phyloP scores from a whole-genome alignment of 2,329 filamentous ascomycete species.

The Hypoxylon sp. region DNA sequence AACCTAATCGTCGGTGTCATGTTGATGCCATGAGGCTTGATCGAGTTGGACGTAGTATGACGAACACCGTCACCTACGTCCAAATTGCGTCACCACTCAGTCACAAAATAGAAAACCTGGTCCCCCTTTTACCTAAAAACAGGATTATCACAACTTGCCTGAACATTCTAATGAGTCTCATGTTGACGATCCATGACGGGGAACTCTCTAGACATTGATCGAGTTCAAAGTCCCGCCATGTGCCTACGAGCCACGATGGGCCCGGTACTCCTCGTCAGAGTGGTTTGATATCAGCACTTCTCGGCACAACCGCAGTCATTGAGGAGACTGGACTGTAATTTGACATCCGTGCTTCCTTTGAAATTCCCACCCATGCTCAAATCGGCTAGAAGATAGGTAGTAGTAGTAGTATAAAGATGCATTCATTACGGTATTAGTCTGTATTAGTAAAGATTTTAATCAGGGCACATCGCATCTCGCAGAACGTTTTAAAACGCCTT shows the following conservation, averaged over 20 bases:
- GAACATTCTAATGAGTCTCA: slow-evolving; percentile 11
- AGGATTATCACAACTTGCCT: not conserved
- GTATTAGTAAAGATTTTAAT: slow-evolving; percentile 38
- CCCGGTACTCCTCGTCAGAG: slow-evolving; percentile 57
- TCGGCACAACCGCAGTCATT: slow-evolving; percentile 97
- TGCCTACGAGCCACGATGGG: slow-evolving; percentile 54
- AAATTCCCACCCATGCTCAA: not conserved
- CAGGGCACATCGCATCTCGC: slow-evolving; percentile 23
- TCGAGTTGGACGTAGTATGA: not conserved
- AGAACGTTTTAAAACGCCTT: slow-evolving; percentile 48
- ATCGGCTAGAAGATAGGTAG: slow-evolving; percentile 2
- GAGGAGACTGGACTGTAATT: slow-evolving; percentile 91
- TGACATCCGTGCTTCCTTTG: slow-evolving; percentile 92
- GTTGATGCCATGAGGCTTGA: slow-evolving; percentile 1
- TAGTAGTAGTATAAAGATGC: slow-evolving; percentile 1
- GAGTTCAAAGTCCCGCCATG: slow-evolving; percentile 45
- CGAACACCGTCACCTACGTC: not conserved
- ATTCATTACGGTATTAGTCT: slow-evolving; percentile 37
- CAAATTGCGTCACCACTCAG: not conserved
- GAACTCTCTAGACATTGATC: slow-evolving; percentile 40
- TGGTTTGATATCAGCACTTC: slow-evolving; percentile 90
- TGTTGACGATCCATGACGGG: slow-evolving; percentile 57
- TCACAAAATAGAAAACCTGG: not conserved
- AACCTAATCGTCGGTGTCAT: slow-evolving; percentile 3
- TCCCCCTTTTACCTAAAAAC: not conserved